Evolutionary conservation across 2,329 filamentous ascomycete genomes (phyloP).

Genomic region (Sclerotinia glacialis): DNA sequence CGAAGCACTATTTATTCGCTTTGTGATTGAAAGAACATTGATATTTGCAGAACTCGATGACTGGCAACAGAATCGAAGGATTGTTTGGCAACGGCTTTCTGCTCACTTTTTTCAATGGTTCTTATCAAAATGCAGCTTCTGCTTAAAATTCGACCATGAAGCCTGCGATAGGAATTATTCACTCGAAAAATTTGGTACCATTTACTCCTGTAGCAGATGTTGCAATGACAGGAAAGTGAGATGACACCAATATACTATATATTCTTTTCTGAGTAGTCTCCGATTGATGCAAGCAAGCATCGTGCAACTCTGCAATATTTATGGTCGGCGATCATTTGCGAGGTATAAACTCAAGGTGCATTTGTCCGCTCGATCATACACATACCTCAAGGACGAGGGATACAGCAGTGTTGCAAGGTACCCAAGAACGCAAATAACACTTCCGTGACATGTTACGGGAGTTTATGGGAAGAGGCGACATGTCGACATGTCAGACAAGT

Average conservation of each 20-base stretch:
- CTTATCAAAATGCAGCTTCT: neutral
- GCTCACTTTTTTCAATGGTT: rapidly evolving
- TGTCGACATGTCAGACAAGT: neutral
- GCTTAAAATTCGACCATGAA: neutral
- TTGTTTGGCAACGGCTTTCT: too few relatives aligned
- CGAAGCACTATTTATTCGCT: neutral
- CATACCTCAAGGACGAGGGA: neutral
- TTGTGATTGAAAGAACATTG: neutral
- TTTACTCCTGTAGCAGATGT: rapidly evolving
- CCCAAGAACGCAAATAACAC: neutral
- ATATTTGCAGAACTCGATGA: neutral
- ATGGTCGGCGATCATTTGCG: neutral
- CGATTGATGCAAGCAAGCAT: neutral
- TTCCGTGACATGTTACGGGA: too few relatives aligned
- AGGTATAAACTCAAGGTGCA: neutral
- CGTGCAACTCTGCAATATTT: neutral
- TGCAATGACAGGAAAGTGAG: neutral
- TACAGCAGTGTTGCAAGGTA: neutral
- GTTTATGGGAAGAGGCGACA: too few relatives aligned
- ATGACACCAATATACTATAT: rapidly evolving
- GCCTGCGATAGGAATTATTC: neutral
- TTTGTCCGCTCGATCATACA: neutral
- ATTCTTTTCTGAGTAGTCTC: neutral
- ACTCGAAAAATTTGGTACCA: neutral
- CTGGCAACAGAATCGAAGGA: too few relatives aligned